Evolutionary conservation across 345 rosid species (phyloP).

Genomic region (Eucalyptus regnans): DNA sequence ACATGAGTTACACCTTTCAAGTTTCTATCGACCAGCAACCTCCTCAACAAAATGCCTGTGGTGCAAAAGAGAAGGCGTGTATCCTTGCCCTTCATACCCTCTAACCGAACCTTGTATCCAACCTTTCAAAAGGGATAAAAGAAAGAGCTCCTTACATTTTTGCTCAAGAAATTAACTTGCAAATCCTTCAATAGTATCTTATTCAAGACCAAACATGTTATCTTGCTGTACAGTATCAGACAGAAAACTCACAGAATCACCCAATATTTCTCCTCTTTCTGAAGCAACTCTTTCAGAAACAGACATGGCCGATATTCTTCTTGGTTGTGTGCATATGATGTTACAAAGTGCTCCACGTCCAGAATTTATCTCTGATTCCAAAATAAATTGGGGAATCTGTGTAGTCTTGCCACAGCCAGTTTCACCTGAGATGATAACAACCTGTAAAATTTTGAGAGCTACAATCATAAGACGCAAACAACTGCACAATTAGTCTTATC

Average conservation of each 20-base stretch:
- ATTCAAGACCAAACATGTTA: neutral
- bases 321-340: slow-evolving; percentile 92
- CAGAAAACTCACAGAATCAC: slow-evolving; percentile 76
- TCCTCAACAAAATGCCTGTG: slow-evolving; percentile 88
- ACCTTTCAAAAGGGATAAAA: slow-evolving; percentile 30
- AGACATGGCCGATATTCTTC: slow-evolving; percentile 87
- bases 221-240: neutral
- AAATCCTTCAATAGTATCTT: neutral
- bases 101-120: slow-evolving; percentile 91
- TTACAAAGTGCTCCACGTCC: slow-evolving; percentile 66
- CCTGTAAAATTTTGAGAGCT: slow-evolving; percentile 26
- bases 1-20: slow-evolving; percentile 84
- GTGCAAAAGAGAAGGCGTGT: slow-evolving; percentile 92
- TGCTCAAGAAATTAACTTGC: neutral
- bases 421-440: slow-evolving; percentile 82
- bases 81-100: slow-evolving; percentile 80
- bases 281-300: slow-evolving; percentile 93
- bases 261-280: slow-evolving; percentile 92
- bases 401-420: slow-evolving; percentile 99
- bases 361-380: slow-evolving; percentile 70
- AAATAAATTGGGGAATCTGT: slow-evolving; percentile 87
- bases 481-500: neutral
- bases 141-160: neutral
- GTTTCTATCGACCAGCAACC: slow-evolving; percentile 76
- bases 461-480: neutral